Conservation (phyloP, 2,329 filamentous ascomycete species). For the Diaporthe sp. region DNA sequence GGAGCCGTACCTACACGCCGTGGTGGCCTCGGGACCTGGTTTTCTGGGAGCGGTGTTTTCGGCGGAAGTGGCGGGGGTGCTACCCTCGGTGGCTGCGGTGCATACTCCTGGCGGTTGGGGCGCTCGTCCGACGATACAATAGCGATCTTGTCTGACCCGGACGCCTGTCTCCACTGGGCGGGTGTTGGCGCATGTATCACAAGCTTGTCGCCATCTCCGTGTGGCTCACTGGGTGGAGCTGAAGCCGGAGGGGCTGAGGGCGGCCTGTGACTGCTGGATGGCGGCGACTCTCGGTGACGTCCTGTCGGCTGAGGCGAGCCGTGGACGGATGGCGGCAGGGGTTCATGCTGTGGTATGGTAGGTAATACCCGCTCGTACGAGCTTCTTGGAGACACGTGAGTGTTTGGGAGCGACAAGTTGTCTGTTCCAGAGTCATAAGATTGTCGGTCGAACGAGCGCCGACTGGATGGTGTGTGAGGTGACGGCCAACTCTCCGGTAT, state of each 20-base stretch:
- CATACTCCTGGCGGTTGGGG: slow-evolving; percentile 57
- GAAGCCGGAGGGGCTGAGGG: slow-evolving; percentile 47
- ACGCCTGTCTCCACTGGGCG: slow-evolving; percentile 69
- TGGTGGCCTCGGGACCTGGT: slow-evolving; percentile 53
- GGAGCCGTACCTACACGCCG: slow-evolving; percentile 41
- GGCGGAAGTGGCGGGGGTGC: slow-evolving; percentile 81
- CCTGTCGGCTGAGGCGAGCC: slow-evolving; percentile 50
- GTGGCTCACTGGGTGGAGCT: not conserved
- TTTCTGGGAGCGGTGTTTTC: slow-evolving; percentile 79
- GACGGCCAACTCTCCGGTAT: slow-evolving; percentile 58
- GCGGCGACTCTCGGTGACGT: slow-evolving; percentile 48
- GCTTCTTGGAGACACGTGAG: slow-evolving; percentile 63
- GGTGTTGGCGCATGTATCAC: slow-evolving; percentile 71
- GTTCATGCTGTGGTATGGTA: slow-evolving; percentile 48
- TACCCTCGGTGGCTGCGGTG: slow-evolving; percentile 55
- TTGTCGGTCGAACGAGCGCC: slow-evolving; percentile 50
- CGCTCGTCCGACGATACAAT: slow-evolving; percentile 73
- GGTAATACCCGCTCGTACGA: slow-evolving; percentile 62
- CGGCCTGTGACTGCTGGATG: slow-evolving; percentile 34
- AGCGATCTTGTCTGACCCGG: slow-evolving; percentile 77
- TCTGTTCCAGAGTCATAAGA: slow-evolving; percentile 72
- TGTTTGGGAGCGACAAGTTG: slow-evolving; percentile 59
- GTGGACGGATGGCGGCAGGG: slow-evolving; percentile 45
- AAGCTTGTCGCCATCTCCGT: slow-evolving; percentile 65
- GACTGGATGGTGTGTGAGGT: slow-evolving; percentile 57